phyloP scores from a whole-genome alignment of 1,284 basidiomycete genomes.

The Blastosporella zonata region DNA sequence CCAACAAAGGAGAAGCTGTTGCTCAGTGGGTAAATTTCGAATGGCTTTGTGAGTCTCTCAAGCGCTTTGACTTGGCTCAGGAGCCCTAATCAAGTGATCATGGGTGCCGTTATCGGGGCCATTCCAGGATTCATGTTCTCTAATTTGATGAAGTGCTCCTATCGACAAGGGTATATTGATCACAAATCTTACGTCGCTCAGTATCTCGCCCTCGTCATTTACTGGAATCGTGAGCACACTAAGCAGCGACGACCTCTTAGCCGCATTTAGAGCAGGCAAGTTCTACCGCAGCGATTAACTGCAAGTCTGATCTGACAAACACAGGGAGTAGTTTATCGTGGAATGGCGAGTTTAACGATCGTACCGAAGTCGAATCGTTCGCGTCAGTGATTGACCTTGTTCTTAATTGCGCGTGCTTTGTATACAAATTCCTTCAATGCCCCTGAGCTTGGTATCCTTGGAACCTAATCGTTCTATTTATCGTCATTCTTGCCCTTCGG shows the following conservation, averaged over 20 bases:
- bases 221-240: slow-evolving; percentile 76
- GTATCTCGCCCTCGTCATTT: slow-evolving; percentile 80
- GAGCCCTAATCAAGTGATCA: slow-evolving; percentile 29
- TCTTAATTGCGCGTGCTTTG: slow-evolving; percentile 48
- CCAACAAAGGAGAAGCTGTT: not conserved
- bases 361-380: not conserved
- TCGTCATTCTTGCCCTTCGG: slow-evolving; percentile 68
- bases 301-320: slow-evolving; percentile 1
- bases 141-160: slow-evolving; percentile 65
- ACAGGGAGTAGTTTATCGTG: slow-evolving; percentile 40
- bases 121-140: slow-evolving; percentile 75
- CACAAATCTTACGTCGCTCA: slow-evolving; percentile 90
- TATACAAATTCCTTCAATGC: slow-evolving; percentile 49
- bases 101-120: slow-evolving; percentile 77
- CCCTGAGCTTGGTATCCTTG: slow-evolving; percentile 68
- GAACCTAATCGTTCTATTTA: slow-evolving; percentile 67
- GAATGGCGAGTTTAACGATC: not conserved
- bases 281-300: slow-evolving; percentile 1
- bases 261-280: slow-evolving; percentile 87
- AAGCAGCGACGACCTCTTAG: slow-evolving; percentile 88
- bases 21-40: not conserved
- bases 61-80: not conserved
- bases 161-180: slow-evolving; percentile 58
- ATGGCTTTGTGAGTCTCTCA: not conserved
- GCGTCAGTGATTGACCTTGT: not conserved